Evolutionary conservation across 768 basidiomycete genomes (phyloP).

Genomic region (Xerocomellus chrysenteron): DNA sequence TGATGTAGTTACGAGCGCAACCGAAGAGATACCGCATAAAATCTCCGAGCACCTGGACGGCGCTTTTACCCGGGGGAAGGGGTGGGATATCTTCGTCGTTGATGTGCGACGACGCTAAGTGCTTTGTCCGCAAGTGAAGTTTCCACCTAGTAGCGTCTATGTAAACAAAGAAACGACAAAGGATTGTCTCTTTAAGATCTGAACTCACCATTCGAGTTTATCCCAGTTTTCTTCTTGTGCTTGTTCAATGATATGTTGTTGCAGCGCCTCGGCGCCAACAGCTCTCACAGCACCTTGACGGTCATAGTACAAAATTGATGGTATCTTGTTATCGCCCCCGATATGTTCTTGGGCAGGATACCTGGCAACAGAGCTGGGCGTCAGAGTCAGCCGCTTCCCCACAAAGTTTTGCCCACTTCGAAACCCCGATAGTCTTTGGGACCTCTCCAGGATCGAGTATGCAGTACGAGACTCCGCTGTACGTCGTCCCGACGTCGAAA

Average conservation of each 20-base stretch:
- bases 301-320: conserved; percentile 48
- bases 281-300: conserved; percentile 37
- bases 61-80: conserved; percentile 23
- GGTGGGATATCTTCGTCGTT: conserved; percentile 20
- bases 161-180: not conserved
- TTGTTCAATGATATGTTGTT: conserved; percentile 34
- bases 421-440: conserved; percentile 27
- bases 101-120: conserved; percentile 24
- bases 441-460: conserved; percentile 35
- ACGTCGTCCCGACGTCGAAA: conserved; percentile 44
- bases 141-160: conserved; percentile 26
- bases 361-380: conserved; percentile 21
- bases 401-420: conserved; percentile 16
- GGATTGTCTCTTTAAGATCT: too few species aligned
- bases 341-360: conserved; percentile 45
- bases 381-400: not conserved
- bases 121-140: conserved; percentile 35
- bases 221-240: conserved; percentile 38
- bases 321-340: conserved; percentile 49
- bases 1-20: conserved; percentile 24
- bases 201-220: conserved; percentile 41
- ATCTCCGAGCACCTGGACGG: conserved; percentile 23
- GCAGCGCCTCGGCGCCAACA: conserved; percentile 42
- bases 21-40: conserved; percentile 29
- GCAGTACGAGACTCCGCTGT: conserved; percentile 37